Conservation (phyloP, 2,329 filamentous ascomycete genomes). For the Lachnellula subtilissima region DNA sequence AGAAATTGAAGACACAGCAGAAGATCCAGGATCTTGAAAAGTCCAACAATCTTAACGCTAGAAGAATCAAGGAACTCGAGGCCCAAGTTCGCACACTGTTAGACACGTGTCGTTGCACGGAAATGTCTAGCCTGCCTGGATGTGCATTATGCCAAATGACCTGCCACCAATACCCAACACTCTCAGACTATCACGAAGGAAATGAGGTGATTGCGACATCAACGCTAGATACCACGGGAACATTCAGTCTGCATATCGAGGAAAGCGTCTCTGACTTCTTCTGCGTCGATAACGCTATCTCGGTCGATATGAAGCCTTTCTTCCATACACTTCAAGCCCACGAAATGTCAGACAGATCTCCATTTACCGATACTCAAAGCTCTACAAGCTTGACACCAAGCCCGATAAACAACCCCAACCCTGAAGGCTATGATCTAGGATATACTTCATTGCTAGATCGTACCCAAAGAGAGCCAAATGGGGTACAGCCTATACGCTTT, state of each 20-base stretch:
- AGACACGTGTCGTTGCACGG: constrained; percentile 3
- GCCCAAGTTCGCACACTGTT: constrained; percentile 2
- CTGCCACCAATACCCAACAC: neutral
- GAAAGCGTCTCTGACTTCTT: too few species aligned
- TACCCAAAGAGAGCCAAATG: neutral
- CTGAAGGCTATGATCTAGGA: neutral
- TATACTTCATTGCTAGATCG: neutral
- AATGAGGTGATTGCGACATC: too few species aligned
- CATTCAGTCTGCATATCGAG: too few species aligned
- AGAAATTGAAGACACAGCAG: constrained; percentile 7
- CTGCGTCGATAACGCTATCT: too few species aligned
- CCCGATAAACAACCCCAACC: neutral
- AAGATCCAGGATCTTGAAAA: constrained; percentile 8
- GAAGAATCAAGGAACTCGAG: constrained; percentile 10
- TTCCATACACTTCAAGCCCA: too few species aligned
- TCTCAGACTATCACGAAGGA: neutral
- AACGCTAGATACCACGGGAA: too few species aligned
- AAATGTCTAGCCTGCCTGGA: neutral
- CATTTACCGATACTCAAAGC: neutral
- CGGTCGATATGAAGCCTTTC: too few species aligned
- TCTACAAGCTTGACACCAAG: neutral
- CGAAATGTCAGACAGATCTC: neutral
- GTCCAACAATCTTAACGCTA: constrained; percentile 1
- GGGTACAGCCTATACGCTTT: neutral
- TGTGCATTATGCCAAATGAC: neutral